phyloP scores from a whole-genome alignment of 768 basidiomycete species.

The Leccinellum rugosiceps region DNA sequence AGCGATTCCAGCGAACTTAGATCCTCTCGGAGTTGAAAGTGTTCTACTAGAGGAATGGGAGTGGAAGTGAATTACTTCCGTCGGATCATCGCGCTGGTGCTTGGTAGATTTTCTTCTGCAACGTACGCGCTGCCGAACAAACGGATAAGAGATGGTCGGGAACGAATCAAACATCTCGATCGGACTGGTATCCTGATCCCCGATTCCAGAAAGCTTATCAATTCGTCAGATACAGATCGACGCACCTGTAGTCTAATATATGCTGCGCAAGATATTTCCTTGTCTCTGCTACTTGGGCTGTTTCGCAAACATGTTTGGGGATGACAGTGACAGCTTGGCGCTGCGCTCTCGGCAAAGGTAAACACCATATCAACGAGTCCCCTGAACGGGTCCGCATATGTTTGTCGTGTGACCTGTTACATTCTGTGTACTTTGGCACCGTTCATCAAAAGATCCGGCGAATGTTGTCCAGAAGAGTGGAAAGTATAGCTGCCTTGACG shows the following conservation, averaged over 20 bases:
- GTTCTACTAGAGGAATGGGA: background rate
- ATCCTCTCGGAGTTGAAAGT: background rate
- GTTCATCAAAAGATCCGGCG: background rate
- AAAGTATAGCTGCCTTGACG: background rate
- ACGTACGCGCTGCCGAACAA: background rate
- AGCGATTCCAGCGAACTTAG: background rate
- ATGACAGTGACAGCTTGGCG: too few species aligned
- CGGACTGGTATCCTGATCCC: background rate
- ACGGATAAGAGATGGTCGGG: background rate
- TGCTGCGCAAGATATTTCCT: background rate
- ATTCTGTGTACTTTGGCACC: background rate
- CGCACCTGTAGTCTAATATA: background rate
- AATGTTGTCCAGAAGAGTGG: background rate
- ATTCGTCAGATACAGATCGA: background rate
- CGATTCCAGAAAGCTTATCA: background rate
- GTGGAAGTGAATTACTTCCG: too few species aligned
- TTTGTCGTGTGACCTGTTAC: background rate
- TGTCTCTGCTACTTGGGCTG: background rate
- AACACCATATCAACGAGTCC: too few species aligned
- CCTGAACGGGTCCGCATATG: too few species aligned
- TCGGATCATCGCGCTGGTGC: background rate
- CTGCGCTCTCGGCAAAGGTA: too few species aligned
- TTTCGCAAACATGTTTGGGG: too few species aligned
- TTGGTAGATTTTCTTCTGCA: too few species aligned
- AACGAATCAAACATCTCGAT: background rate